Percentiles rank a stretch among this genome's conserved stretches.
Evolutionary conservation across 1,284 basidiomycete species (phyloP).

Genomic region (Marasmius tenuissimus): DNA sequence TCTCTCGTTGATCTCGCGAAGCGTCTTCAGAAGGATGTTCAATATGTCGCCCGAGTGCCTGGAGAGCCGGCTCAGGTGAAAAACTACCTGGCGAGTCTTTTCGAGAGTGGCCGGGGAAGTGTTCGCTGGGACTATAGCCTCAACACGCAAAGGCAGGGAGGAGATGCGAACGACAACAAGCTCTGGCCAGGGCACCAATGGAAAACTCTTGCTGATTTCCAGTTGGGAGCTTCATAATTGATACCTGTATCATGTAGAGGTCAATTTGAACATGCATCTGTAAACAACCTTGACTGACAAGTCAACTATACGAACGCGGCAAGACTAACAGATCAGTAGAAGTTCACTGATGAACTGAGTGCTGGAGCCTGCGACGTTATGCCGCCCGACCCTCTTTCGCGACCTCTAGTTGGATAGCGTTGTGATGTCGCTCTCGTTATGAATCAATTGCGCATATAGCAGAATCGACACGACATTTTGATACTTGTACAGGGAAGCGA

Average conservation of each 20-base stretch:
- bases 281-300: no score
- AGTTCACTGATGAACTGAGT: no score
- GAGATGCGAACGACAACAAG: background rate
- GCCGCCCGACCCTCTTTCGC: no score
- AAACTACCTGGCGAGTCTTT: background rate
- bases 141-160: background rate
- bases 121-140: background rate
- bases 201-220: background rate
- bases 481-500: no score
- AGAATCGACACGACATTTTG: no score
- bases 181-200: background rate
- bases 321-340: no score
- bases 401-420: no score
- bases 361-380: no score
- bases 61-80: background rate
- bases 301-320: no score
- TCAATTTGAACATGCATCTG: no score
- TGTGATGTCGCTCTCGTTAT: no score
- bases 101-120: background rate
- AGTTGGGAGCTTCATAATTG: background rate
- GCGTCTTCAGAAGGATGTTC: conserved; percentile 15
- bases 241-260: background rate
- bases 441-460: no score
- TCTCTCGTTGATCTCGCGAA: conserved; percentile 22
- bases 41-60: conserved; percentile 17